Evolutionary conservation across 2,329 filamentous ascomycete species (phyloP), one percentile per base, ranked within the genome.

Genomic region (Phialophora chinensis): DNA sequence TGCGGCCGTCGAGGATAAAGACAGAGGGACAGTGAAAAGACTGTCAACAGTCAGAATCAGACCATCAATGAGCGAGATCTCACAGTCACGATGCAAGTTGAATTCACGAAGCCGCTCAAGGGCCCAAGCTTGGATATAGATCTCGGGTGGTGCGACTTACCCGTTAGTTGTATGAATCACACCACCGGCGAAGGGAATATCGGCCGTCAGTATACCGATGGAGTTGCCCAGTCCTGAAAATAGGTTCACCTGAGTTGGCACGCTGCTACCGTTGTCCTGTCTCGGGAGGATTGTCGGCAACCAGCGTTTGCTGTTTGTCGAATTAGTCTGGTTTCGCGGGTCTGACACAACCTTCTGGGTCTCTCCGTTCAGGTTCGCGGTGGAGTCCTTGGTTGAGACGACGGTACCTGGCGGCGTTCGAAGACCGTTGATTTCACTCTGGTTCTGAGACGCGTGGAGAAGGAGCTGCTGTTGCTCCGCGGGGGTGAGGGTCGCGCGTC

Each of bases 371-470:
- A 61, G 47, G 35, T 61, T 61, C 17, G 58, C 58, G 3, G 23
- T 61, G 58, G 44, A 35, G 47, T 61, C 58, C n/a, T 61, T 61
- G 29, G 58, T 61, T 11, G 58, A n/a, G 6, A 61, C 58, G 27
- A 61, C 58, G 4, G 27, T 49, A 4, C 58, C 58, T 7, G 58
- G 58, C 17, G 58, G 58, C 4, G 58, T 61, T 4, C 58, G 47
- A 8, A 61, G 49, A 29, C 58, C 58, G 27, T 61, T 61, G 58
- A 61, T 61, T 31, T 61, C 49, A 49, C 58, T 61, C 44, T 61
- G 58, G 20, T 31, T 42, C 12, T 61, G 58, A 25, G 58, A 50
- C 29, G 58, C 58, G 20, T 61, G 58, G 17, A 61, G 58, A 6
- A 61, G 47, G 27, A 61, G 27, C 29, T 61, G 58, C 47, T 61